phyloP scores from a whole-genome alignment of 2,329 filamentous ascomycete genomes.

The Pyrenophora tritici-repentis region DNA sequence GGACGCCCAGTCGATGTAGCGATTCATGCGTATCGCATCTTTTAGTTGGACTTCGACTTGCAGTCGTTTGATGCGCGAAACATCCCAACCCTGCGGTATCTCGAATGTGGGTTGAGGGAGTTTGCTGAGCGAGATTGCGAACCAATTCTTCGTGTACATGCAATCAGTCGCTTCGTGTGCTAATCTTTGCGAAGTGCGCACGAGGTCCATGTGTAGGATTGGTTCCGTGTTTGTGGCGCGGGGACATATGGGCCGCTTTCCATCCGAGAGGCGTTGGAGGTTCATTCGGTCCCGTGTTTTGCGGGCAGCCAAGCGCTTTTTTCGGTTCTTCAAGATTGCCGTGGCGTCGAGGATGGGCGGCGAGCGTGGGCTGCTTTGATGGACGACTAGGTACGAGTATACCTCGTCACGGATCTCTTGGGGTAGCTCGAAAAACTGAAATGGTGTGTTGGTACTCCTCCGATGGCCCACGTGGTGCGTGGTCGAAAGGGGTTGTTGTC shows the following conservation, averaged over 20 bases:
- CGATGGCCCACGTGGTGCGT: neutral
- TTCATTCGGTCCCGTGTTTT: constrained; percentile 32
- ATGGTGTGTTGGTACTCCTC: constrained; percentile 18
- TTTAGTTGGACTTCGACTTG: constrained; percentile 38
- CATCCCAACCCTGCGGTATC: constrained; percentile 33
- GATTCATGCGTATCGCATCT: constrained; percentile 40
- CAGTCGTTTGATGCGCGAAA: constrained; percentile 27
- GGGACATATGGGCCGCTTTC: constrained; percentile 25
- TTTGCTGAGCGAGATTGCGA: constrained; percentile 35
- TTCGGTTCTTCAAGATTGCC: constrained; percentile 29
- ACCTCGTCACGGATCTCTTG: constrained; percentile 38
- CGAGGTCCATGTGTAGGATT: constrained; percentile 28
- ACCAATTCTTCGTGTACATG: constrained; percentile 38
- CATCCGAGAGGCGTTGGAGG: constrained; percentile 25
- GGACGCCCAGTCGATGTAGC: constrained; percentile 36
- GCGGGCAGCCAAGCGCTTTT: constrained; percentile 29
- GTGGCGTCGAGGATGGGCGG: constrained; percentile 31
- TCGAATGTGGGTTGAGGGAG: constrained; percentile 28
- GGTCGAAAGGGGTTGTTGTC: neutral
- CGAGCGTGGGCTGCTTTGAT: constrained; percentile 8
- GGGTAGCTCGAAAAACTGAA: constrained; percentile 35
- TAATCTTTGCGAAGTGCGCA: constrained; percentile 27
- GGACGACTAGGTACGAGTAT: constrained; percentile 35
- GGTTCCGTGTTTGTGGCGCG: constrained; percentile 20
- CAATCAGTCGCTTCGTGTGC: constrained; percentile 33